phyloP scores from a whole-genome alignment of 345 rosid genomes.

The Lenwebbia sp. region DNA sequence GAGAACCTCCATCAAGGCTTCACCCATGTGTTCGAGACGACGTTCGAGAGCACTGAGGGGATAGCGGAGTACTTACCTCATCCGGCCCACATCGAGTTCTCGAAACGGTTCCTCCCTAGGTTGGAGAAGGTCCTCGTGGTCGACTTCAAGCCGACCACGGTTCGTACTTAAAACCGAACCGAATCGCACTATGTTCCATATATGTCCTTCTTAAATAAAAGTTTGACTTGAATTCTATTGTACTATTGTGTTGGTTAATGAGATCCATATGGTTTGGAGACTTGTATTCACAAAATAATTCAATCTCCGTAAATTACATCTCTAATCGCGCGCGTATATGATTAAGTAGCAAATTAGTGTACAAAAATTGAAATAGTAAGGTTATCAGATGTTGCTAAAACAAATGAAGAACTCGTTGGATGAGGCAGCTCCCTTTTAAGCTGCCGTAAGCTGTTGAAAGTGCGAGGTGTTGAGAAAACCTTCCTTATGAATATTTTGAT shows the following conservation, averaged over 20 bases:
- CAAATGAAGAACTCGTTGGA: too few species aligned
- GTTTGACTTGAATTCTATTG: neutral
- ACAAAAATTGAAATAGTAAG: too few species aligned
- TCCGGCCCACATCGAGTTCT: neutral
- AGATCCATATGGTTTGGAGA: neutral
- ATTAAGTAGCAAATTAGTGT: too few species aligned
- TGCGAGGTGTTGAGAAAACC: too few species aligned
- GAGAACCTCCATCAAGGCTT: neutral
- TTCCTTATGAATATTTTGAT: too few species aligned
- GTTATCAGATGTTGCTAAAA: too few species aligned
- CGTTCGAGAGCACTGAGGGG: neutral
- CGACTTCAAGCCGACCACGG: neutral
- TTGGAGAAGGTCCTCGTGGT: neutral
- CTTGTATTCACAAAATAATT: neutral
- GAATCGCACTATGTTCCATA: neutral
- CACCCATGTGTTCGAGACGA: neutral
- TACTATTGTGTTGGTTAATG: neutral
- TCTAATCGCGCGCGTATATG: too few species aligned
- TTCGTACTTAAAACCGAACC: neutral
- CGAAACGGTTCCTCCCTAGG: neutral
- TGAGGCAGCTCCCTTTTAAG: too few species aligned
- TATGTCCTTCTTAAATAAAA: neutral
- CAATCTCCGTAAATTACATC: too few species aligned
- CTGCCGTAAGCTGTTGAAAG: too few species aligned
- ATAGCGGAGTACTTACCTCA: neutral